These are phyloP conservation scores for Colletotrichum brevisporum DNA, from an alignment of 2,329 filamentous ascomycete genomes.

Conservation along the genomic window DNA sequence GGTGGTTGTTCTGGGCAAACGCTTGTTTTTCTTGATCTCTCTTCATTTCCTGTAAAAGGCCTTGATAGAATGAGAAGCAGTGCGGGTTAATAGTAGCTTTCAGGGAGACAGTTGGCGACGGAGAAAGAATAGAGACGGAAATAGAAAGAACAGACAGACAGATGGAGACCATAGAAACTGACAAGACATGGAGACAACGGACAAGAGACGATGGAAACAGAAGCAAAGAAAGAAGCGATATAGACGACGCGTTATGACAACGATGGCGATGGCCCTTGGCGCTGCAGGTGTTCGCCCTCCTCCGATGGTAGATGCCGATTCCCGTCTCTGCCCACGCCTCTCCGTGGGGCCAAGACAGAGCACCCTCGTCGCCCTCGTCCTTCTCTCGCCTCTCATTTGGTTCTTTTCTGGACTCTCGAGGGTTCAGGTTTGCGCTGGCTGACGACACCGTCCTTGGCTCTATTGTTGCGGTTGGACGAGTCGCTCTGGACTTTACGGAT, in stretches of 20 bases:
- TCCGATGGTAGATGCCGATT: constrained; percentile 26
- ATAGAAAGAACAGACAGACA: not conserved
- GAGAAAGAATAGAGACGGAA: not conserved
- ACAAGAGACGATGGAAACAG: no score
- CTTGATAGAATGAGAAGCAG: no score
- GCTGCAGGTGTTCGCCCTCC: constrained; percentile 8
- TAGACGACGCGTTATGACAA: not conserved
- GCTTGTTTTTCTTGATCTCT: constrained; percentile 30
- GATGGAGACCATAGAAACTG: no score
- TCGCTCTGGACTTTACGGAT: no score
- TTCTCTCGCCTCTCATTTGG: not conserved
- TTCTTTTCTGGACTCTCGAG: not conserved
- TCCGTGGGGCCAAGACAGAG: constrained; percentile 1
- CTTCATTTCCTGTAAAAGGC: not conserved
- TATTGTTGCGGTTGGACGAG: no score
- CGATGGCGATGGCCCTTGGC: constrained; percentile 37
- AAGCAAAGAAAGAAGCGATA: no score
- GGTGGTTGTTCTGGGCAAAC: constrained; percentile 38
- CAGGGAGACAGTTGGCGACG: no score
- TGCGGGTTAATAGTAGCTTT: no score
- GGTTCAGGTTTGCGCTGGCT: no score
- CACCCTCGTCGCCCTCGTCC: not conserved
- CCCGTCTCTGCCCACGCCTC: constrained; percentile 32
- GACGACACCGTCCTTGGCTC: no score
- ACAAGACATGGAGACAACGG: no score